phyloP scores from a whole-genome alignment of 352 stramenopile species.

The Pythium sukuiense region DNA sequence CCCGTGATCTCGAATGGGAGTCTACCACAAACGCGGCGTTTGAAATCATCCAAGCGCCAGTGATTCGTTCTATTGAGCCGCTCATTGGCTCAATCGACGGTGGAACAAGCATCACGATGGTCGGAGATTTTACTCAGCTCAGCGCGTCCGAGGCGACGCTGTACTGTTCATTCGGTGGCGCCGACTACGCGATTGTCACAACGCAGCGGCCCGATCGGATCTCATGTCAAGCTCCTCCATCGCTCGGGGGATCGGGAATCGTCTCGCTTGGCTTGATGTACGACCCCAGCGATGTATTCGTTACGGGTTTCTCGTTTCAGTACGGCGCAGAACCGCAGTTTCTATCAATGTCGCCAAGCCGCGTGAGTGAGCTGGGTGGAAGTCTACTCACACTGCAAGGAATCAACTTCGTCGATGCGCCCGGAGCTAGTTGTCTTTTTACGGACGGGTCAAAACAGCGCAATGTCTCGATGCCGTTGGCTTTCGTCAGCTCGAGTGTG shows the following conservation, averaged over 20 bases:
- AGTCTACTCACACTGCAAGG: constrained; percentile 8
- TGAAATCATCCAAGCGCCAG: constrained; percentile 11
- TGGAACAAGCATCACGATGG: constrained; percentile 23
- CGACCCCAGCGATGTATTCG: constrained; percentile 14
- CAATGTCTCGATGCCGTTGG: not conserved
- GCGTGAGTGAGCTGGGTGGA: constrained; percentile 16
- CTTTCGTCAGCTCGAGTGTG: constrained; percentile 9
- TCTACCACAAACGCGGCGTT: constrained; percentile 16
- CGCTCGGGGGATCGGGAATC: not conserved
- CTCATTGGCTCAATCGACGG: constrained; percentile 21
- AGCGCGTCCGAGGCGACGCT: not conserved
- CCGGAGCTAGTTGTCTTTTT: constrained; percentile 18
- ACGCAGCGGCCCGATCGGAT: not conserved
- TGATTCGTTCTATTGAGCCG: constrained; percentile 15
- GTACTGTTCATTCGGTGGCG: constrained; percentile 25
- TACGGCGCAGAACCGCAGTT: constrained; percentile 15
- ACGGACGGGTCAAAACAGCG: not conserved
- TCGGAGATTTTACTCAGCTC: constrained; percentile 11
- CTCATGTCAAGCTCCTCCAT: constrained; percentile 12
- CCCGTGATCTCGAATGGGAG: constrained; percentile 10
- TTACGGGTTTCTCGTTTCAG: constrained; percentile 13
- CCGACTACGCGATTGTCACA: constrained; percentile 13
- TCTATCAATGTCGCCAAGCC: constrained; percentile 10
- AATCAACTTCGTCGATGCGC: constrained; percentile 19
- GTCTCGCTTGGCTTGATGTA: constrained; percentile 16